Evolutionary conservation across 208 protist genomes (phyloP), one percentile per base, ranked within the genome.

Genomic region (Leishmania tropica): DNA sequence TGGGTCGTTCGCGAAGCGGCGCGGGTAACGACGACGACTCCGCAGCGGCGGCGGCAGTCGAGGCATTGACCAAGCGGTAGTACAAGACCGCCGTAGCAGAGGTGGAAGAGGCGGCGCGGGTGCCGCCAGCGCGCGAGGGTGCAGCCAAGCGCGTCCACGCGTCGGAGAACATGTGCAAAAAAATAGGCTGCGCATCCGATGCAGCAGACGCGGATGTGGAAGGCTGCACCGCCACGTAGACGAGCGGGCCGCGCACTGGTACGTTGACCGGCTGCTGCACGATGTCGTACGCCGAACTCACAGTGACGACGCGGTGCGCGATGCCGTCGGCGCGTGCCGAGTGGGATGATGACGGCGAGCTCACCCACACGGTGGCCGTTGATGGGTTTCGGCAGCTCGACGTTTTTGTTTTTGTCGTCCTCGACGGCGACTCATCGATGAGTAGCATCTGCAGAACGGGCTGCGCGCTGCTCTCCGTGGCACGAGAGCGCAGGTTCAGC

Each of bases 401-500:
- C 24, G 0, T 76, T 21, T 28, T 81, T 35, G 1, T 10, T 35
- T 68, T 78, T 19, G 15, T 24, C 31, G 19, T 17, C 21, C 35
- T 31, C 19, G 35, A 37, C 28, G 45, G 31, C 0, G 37, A 73
- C 54, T 85, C 79, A 8, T 65, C 78, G 10, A 86, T 45, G 47
- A 89, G 54, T n/a, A 82, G 56, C 72, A 89, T 68, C 60, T 89
- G 83, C 74, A 89, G 75, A 35, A 80, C 75, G 8, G 80, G 80
- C 40, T 81, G 60, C 24, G 19, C 60, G 64, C 64, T n/a, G 51
- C 48, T 5, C 54, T 67, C 76, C 82, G 67, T 6, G 72, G 70
- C 10, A 70, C 73, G 79, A 77, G 84, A 81, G 71, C 81, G 86
- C n/a, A 93, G 68, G 80, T 91, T 91, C 51, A 91, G 87, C 58